Evolutionary conservation across 108 stramenopile species (phyloP), one percentile per base, ranked within the genome.

Genomic region (Conticribra weissflogii): DNA sequence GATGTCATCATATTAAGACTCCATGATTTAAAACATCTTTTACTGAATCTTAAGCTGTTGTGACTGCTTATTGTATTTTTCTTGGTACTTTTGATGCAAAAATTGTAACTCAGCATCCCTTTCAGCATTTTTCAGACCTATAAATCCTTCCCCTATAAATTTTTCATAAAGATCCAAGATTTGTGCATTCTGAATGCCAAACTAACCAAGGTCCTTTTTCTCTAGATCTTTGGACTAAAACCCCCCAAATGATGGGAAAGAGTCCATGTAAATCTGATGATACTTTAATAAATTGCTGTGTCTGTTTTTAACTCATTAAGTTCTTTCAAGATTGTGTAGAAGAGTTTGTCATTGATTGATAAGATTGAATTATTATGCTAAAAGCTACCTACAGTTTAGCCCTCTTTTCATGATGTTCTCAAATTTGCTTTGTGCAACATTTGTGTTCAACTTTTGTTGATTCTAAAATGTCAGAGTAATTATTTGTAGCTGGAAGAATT

Each of bases 221-320:
- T 78, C 75, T 25, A 60, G 14, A 52, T 69, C 66, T 23, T 55
- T 28, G 24, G 63, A 59, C 19, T 71, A 34, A 19, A 58, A 31
- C 18, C 21, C 48, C 45, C 61, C 45, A 71, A 83, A 87, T 28
- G 72, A 71, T 23, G 70, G 52, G 55, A 86, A 71, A 29, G 74
- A 72, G 23, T 82, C 86, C 59, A 76, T 62, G 46, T 87, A 87
- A 33, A 84, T 44, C 54, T 82, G 64, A 41, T 59, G 71, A 63
- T 87, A 84, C 59, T 86, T 81, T 32, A 32, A 50, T 54, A 71
- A 44, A 47, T 68, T 68, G 0, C 67, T 60, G 69, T 57, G 28
- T 44, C 48, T 1, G 45, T 54, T 34, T 54, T 64, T 41, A 44
- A 50, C 27, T 83, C 48, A 60, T 81, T 73, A 41, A 86, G 54